These are phyloP conservation scores for Ceratopteris richardii DNA, from an alignment of 75 land plant species.

Conservation along the genomic window DNA sequence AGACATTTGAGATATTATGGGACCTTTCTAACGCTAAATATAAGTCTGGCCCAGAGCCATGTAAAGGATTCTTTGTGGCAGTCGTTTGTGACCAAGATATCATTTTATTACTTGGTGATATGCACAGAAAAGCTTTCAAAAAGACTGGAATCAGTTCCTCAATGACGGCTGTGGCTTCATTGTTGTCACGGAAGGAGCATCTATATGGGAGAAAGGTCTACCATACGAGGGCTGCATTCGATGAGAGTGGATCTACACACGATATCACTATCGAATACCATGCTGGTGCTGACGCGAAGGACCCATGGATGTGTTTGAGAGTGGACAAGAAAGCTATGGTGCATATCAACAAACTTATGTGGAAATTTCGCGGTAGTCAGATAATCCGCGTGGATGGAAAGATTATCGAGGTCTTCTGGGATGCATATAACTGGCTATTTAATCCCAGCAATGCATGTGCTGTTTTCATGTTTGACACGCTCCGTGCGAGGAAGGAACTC, in stretches of 20 bases:
- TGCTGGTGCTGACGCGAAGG: not conserved
- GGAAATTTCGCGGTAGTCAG: slow-evolving; percentile 75
- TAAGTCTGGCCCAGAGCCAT: slow-evolving; percentile 40
- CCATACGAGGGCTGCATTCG: slow-evolving; percentile 51
- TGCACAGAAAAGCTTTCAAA: slow-evolving; percentile 43
- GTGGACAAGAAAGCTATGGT: slow-evolving; percentile 30
- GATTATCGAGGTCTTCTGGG: slow-evolving; percentile 55
- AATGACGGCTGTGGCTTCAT: slow-evolving; percentile 16
- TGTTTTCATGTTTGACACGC: slow-evolving; percentile 43
- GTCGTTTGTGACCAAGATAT: slow-evolving; percentile 49
- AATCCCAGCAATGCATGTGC: slow-evolving; percentile 26
- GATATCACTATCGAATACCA: slow-evolving; percentile 66
- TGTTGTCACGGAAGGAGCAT: slow-evolving; percentile 69
- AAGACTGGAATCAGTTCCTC: slow-evolving; percentile 29
- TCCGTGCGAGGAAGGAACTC: slow-evolving; percentile 8
- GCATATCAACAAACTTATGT: slow-evolving; percentile 43
- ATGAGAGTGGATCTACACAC: slow-evolving; percentile 46
- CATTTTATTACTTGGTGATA: slow-evolving; percentile 28
- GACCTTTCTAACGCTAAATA: slow-evolving; percentile 48
- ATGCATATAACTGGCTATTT: slow-evolving; percentile 68
- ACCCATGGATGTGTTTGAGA: slow-evolving; percentile 22
- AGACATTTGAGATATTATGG: slow-evolving; percentile 40
- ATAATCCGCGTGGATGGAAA: slow-evolving; percentile 39
- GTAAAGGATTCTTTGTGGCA: slow-evolving; percentile 41
- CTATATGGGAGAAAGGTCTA: slow-evolving; percentile 69